These are phyloP conservation scores for Colletotrichum falcatum DNA, from an alignment of 2,329 filamentous ascomycete species.

Conservation along the genomic window DNA sequence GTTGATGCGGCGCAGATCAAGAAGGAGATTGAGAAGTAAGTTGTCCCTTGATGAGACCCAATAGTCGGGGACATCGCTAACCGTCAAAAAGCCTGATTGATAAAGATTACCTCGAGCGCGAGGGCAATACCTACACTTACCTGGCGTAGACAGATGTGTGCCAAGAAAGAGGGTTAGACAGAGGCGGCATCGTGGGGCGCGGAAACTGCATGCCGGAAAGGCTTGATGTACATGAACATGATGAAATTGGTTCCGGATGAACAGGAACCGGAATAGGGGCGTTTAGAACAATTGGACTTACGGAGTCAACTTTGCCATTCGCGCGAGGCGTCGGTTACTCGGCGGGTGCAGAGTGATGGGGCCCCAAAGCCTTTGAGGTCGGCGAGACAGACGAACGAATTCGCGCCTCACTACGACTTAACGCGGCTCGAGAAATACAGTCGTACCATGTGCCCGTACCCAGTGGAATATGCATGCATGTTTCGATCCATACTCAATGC, in stretches of 20 bases:
- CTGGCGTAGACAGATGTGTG: slow-evolving; percentile 64
- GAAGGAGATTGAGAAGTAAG: slow-evolving; percentile 94
- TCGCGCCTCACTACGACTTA: background rate
- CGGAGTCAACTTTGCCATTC: background rate
- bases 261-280: background rate
- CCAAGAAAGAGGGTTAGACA: background rate
- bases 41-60: slow-evolving; percentile 40
- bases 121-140: slow-evolving; percentile 78
- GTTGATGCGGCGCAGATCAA: slow-evolving; percentile 92
- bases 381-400: background rate
- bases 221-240: background rate
- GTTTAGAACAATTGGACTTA: background rate
- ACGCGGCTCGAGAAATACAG: background rate
- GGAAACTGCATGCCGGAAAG: background rate
- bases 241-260: slow-evolving; percentile 1
- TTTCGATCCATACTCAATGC: background rate
- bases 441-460: background rate
- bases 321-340: background rate
- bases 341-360: background rate
- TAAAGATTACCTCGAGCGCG: slow-evolving; percentile 91
- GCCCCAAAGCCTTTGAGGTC: background rate
- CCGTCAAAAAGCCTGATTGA: slow-evolving; percentile 76
- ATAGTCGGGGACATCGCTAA: slow-evolving; percentile 45
- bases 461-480: background rate
- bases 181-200: background rate